A percentile compares a stretch with the other conserved stretches of the same genome.
These are phyloP conservation scores for Sarocladium brachiariae DNA, from an alignment of 2,329 filamentous ascomycete genomes.

Conservation along the genomic window DNA sequence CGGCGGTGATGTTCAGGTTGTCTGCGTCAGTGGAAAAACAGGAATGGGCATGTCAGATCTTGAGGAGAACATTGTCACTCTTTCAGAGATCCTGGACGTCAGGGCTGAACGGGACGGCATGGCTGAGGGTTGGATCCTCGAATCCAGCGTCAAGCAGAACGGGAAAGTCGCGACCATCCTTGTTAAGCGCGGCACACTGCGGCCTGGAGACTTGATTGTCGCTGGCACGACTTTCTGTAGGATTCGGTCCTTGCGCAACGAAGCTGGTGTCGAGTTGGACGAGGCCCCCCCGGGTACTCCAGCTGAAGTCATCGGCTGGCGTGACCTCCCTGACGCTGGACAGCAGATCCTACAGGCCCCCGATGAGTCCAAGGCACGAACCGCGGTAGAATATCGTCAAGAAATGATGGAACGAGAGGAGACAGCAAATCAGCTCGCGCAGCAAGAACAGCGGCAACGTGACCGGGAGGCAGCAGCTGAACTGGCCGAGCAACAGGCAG, in stretches of 20 bases:
- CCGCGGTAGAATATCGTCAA: slow-evolving; percentile 67
- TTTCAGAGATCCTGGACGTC: slow-evolving; percentile 86
- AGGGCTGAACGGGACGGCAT: slow-evolving; percentile 69
- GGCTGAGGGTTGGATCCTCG: slow-evolving; percentile 89
- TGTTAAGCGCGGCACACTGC: slow-evolving; percentile 79
- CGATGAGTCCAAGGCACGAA: slow-evolving; percentile 70
- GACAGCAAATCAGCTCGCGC: slow-evolving; percentile 74
- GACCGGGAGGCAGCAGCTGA: slow-evolving; percentile 40
- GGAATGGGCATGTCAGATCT: slow-evolving; percentile 85
- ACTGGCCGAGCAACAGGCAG: slow-evolving; percentile 27
- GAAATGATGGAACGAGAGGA: slow-evolving; percentile 66
- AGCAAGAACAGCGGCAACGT: slow-evolving; percentile 56
- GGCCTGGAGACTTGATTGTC: slow-evolving; percentile 73
- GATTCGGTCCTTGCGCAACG: slow-evolving; percentile 77
- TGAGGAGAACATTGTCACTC: slow-evolving; percentile 80
- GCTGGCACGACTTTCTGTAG: slow-evolving; percentile 84
- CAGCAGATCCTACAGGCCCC: slow-evolving; percentile 80
- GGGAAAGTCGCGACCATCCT: slow-evolving; percentile 86
- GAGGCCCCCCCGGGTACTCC: slow-evolving; percentile 83
- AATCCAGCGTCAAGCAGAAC: slow-evolving; percentile 78
- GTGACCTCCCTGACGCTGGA: slow-evolving; percentile 71
- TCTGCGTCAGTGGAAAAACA: slow-evolving; percentile 88
- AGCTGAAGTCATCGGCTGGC: slow-evolving; percentile 93
- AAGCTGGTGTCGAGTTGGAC: slow-evolving; percentile 64
- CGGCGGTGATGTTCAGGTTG: slow-evolving; percentile 88